phyloP scores from a whole-genome alignment of 1,284 basidiomycete species.

The Pseudozyma tsukubaensis region DNA sequence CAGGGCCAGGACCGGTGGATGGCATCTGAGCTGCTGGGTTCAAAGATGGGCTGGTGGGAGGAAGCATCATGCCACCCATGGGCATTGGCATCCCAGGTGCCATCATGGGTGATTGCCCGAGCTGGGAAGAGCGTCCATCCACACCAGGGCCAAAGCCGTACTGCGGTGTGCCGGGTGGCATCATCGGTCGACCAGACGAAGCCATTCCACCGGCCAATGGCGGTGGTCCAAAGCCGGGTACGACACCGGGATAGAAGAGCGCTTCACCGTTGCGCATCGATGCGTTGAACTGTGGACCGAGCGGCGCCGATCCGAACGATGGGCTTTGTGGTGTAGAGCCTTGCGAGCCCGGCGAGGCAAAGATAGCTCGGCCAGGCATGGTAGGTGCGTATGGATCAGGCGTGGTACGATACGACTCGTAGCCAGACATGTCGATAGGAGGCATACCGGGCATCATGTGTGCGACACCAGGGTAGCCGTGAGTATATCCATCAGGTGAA shows the following conservation, averaged over 20 bases:
- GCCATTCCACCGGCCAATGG: conserved; percentile 30
- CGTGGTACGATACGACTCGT: conserved; percentile 56
- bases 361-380: conserved; percentile 48
- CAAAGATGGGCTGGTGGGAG: conserved; percentile 36
- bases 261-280: conserved; percentile 44
- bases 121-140: conserved; percentile 24
- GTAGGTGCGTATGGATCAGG: conserved; percentile 56
- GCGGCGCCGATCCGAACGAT: conserved; percentile 36
- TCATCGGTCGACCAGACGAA: conserved; percentile 20
- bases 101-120: conserved; percentile 43
- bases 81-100: conserved; percentile 43
- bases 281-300: conserved; percentile 20
- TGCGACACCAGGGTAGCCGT: conserved; percentile 24
- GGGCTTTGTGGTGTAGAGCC: conserved; percentile 49
- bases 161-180: conserved; percentile 31
- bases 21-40: conserved; percentile 15
- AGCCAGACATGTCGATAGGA: conserved; percentile 51
- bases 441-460: conserved; percentile 39
- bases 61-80: conserved; percentile 22
- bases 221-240: conserved; percentile 27
- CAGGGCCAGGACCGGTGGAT: neutral
- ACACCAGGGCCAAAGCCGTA: conserved; percentile 27
- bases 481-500: conserved; percentile 42
- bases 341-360: conserved; percentile 45
- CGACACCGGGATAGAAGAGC: conserved; percentile 38